Conservation (phyloP, 192 early-diverging fungal species). For the Entomortierella parvispora region DNA sequence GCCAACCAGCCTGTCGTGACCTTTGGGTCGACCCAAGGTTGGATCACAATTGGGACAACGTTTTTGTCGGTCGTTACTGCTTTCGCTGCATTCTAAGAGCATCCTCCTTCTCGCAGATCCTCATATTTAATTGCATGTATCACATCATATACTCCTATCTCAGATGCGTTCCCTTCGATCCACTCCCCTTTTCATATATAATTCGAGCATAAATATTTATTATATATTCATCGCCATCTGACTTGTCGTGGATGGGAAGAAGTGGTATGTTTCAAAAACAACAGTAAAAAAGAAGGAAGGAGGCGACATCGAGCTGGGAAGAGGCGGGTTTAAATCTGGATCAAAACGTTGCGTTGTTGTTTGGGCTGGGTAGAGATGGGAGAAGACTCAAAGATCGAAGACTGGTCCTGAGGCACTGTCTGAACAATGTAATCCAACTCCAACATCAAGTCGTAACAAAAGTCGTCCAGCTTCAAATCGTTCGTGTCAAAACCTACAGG, state of each 20-base stretch:
- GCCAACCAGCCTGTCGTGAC: background rate
- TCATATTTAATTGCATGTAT: too few relatives aligned
- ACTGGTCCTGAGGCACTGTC: slow-evolving; percentile 49
- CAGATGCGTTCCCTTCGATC: too few relatives aligned
- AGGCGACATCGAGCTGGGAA: too few relatives aligned
- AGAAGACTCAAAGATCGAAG: slow-evolving; percentile 41
- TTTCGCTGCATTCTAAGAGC: background rate
- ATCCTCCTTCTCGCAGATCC: too few relatives aligned
- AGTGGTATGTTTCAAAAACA: too few relatives aligned
- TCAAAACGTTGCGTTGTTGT: slow-evolving; percentile 34
- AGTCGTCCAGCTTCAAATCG: slow-evolving; percentile 63
- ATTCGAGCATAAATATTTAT: too few relatives aligned
- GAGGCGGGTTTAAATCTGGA: slow-evolving; percentile 47
- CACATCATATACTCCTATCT: too few relatives aligned
- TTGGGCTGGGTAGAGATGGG: slow-evolving; percentile 2
- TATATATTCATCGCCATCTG: too few relatives aligned
- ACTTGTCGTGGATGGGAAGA: too few relatives aligned
- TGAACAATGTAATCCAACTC: slow-evolving; percentile 66
- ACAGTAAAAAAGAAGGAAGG: too few relatives aligned
- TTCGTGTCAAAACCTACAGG: slow-evolving; percentile 67
- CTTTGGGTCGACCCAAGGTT: background rate
- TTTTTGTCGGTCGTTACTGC: background rate
- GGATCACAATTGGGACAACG: background rate
- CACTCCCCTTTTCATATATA: too few relatives aligned
- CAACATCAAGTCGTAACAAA: slow-evolving; percentile 62